phyloP scores from a whole-genome alignment of 23 red algal species.

The Gracilaria domingensis region DNA sequence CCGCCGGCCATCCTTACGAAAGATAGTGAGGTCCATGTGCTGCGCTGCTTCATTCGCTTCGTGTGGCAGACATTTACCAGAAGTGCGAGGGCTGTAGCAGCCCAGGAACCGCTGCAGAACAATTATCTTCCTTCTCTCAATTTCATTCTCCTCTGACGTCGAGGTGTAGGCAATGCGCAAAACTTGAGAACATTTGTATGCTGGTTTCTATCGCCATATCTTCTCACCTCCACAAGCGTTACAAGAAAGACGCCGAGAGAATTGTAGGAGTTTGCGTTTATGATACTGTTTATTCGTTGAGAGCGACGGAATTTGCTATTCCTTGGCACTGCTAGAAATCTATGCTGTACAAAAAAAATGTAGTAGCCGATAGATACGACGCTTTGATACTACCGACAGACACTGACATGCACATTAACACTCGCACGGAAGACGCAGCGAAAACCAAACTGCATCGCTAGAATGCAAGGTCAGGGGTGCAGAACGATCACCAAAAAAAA shows the following conservation, averaged over 20 bases:
- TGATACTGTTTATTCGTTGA: neutral
- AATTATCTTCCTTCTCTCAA: too few species aligned
- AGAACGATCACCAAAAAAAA: slow-evolving; percentile 10
- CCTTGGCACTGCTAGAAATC: neutral
- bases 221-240: neutral
- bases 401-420: neutral
- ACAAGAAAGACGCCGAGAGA: neutral
- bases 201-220: too few species aligned
- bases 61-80: too few species aligned
- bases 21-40: too few species aligned
- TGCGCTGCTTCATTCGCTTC: too few species aligned
- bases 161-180: too few species aligned
- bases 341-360: slow-evolving; percentile 6
- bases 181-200: too few species aligned
- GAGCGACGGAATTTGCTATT: neutral
- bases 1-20: too few species aligned
- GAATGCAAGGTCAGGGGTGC: neutral
- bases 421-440: neutral
- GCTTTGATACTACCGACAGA: neutral
- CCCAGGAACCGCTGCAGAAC: too few species aligned
- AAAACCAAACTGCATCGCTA: neutral
- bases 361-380: neutral
- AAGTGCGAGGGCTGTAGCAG: too few species aligned
- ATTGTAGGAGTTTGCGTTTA: neutral
- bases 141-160: too few species aligned